phyloP scores from a whole-genome alignment of 345 rosid species.

The Barbarea vulgaris region DNA sequence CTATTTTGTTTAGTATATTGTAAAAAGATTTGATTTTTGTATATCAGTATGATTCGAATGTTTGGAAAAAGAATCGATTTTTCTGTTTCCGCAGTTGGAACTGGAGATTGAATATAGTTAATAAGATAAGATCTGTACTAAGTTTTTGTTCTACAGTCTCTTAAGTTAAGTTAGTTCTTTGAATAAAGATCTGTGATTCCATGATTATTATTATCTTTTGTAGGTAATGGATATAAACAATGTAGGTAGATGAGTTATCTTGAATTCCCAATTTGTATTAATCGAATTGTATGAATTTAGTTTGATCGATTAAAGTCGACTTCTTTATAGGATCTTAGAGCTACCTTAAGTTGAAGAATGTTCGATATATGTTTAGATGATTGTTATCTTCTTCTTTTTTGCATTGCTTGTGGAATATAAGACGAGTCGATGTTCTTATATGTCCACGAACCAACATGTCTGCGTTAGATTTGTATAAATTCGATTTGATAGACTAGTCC shows the following conservation, averaged over 20 bases:
- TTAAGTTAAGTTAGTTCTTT: too few relatives aligned
- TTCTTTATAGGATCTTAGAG: too few relatives aligned
- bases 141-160: neutral
- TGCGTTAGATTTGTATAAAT: neutral
- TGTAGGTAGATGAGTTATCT: neutral
- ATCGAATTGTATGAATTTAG: neutral
- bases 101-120: neutral
- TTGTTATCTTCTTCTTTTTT: neutral
- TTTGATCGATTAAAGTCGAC: neutral
- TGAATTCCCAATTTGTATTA: neutral
- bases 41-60: neutral
- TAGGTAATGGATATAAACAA: neutral
- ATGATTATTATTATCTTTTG: neutral
- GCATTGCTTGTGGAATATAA: neutral
- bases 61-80: neutral
- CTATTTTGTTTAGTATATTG: neutral
- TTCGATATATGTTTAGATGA: too few relatives aligned
- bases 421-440: neutral
- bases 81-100: neutral
- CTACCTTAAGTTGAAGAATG: too few relatives aligned
- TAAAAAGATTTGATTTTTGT: neutral
- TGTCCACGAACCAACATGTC: neutral
- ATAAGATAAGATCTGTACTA: conserved; percentile 12
- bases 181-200: neutral
- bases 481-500: too few relatives aligned